Evolutionary conservation across 2,329 filamentous ascomycete genomes (phyloP), one percentile per base, ranked within the genome.

Genomic region (Aspergillus floridensis): DNA sequence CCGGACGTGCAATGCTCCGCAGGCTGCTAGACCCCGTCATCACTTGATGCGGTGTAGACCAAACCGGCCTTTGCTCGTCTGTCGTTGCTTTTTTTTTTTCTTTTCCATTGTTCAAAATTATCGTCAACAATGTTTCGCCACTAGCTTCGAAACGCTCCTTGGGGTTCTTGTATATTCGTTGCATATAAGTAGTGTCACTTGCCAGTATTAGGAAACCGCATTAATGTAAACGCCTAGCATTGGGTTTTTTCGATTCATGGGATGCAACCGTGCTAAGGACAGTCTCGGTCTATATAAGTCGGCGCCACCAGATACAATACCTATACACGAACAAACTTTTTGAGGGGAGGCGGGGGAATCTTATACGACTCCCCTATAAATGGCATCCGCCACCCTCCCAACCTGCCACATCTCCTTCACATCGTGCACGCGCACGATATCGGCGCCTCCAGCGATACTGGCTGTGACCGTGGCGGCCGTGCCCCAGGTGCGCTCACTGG

Each of bases 371-470:
- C 66, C 68, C 66, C 91, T 82, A 85, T 91, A 96, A 57, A 97
- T 92, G n/a, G 92, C 93, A 82, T 98, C 93, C 8, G 91, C 86
- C 88, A 98, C 93, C 72, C 84, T 89, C 1, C 86, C 87, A 32
- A 96, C 92, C 76, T 92, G 84, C 46, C 78, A 81, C 93, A 98
- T 98, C 79, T 95, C 90, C 58, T 81, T 77, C 14, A 93, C 90
- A 79, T 98, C 93, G 77, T 99, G 95, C 47, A 99, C 92, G 54
- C 95, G 83, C 49, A 98, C 88, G 59, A 99, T 87, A 79, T 98
- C 93, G 24, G 93, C 93, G 2, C 95, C 95, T 6, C 91, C 91
- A 62, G 89, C 86, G 31, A 99, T 84, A 49, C 92, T 91, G 6
- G 92, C 92, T 3, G 90, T 88, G 8, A 98, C 90, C 0, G 92